Base-by-base conservation (phyloP, 2,329 filamentous ascomycete genomes). In the Penicillium paneum region DNA sequence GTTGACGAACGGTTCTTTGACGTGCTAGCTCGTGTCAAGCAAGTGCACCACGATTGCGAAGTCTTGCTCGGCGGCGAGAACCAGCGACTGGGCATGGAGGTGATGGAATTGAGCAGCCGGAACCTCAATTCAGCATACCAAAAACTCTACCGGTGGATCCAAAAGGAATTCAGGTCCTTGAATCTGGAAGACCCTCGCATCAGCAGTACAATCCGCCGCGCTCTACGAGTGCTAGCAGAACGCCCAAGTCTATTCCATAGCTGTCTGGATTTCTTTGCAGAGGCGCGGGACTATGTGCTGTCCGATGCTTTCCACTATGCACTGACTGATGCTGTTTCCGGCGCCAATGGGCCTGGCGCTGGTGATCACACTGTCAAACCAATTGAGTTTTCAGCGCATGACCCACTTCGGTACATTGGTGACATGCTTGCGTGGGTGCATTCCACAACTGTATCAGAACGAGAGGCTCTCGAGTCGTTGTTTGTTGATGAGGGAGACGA, bases 401-500 rank as follows among this genome's bases (percentile, higher is more conserved):
- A 99, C 67, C 87, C 91, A 1, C 76, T 97, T 26, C 85, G 94
- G 19, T 97, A 97, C 71, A 86, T 95, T 3, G 91, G 94, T 49
- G 94, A 99, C 69, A 99, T 99, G 92, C 81, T 99, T 13, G 94
- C 94, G 5, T 99, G 94, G 94, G 86, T 89, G 6, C 94, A 99
- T 71, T 96, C 94, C 0, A 89, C 92, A 3, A 88, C 93, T 0
- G 94, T 99, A 1, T 95, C 93, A 31, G 94, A 99, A 72, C 84
- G 90, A 49, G 94, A 99, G 73, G 91, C 92, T 0, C 79, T 99
- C 6, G 93, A 97, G 71, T 85, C 91, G 2, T 78, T 99, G 0
- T 99, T 99, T 68, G 87, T 97, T 39, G 88, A 89, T 0, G 92
- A 97, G 58, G 92, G 90, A 2, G 89, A 94, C 58, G 91, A 96